Base-by-base conservation (phyloP, 441 rosid genomes). In the Cnidoscolus chayamansa region DNA sequence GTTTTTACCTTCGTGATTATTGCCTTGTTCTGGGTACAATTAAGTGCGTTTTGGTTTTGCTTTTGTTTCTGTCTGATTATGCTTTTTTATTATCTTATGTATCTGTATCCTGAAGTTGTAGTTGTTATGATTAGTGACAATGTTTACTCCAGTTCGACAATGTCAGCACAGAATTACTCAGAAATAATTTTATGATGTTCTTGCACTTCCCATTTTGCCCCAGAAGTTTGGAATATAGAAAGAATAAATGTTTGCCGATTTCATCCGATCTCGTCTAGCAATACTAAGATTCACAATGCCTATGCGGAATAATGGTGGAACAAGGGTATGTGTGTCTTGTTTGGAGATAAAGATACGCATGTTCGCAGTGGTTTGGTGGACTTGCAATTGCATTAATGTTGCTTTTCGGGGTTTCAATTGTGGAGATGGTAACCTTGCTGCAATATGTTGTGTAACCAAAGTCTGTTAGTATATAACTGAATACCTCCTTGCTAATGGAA, bases 51-150 rank as follows among this genome's bases (percentile, higher is more conserved):
- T 35, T 4, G 25, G 25, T 3, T 32, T 16, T 32, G 70, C 48
- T 50, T 50, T 31, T 66, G 58, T 50, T 20, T n/a, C 31, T 50
- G 67, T 54, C 49, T 43, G 63, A 66, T 48, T n/a, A 50, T 25
- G 37, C 12, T 10, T 12, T 25, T 5, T 31, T 30, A 17, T 7
- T 57, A 54, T 7, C 4, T n/a, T 32, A 25, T 30, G 4, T 49
- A 16, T 50, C 6, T 1, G 25, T 25, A 32, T 67, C 31, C 57
- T 54, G 15, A 51, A 15, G 7, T 16, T 67, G 49, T 51, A 16
- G 53, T 32, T 32, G 0, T 4, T 67, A 15, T 51, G 60, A 67
- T 51, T 5, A 17, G 45, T 53, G n/a, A 10, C 37, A 35, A 32
- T 53, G 13, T 67, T 3, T 60, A 30, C 59, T 51, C 16, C 35